phyloP scores from a whole-genome alignment of 2,329 filamentous ascomycete species.

The Penicillium paneum region DNA sequence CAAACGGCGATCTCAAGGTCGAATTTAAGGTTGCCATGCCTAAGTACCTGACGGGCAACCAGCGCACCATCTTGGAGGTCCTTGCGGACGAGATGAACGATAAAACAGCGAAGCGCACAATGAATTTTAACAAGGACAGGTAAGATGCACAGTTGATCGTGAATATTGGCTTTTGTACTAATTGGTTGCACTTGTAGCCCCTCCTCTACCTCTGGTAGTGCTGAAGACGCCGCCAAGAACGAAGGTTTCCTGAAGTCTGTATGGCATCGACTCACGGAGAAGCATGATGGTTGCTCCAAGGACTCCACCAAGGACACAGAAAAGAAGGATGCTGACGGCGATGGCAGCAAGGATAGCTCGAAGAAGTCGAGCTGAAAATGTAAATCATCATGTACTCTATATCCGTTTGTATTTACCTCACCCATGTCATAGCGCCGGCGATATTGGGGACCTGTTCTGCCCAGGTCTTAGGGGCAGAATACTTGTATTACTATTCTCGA shows the following conservation, averaged over 20 bases:
- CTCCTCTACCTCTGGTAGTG: conserved; percentile 19
- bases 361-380: conserved; percentile 39
- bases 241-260: conserved; percentile 91
- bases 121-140: conserved; percentile 68
- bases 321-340: conserved; percentile 17
- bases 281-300: conserved; percentile 30
- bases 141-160: conserved; percentile 36
- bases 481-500: conserved; percentile 23
- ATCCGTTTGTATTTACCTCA: conserved; percentile 31
- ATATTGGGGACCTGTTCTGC: conserved; percentile 28
- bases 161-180: background rate
- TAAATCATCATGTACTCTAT: conserved; percentile 27
- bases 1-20: conserved; percentile 78
- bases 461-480: conserved; percentile 13
- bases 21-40: conserved; percentile 96
- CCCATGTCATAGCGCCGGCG: conserved; percentile 40
- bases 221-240: conserved; percentile 61
- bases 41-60: conserved; percentile 86
- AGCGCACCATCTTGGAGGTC: conserved; percentile 91
- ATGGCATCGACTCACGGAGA: conserved; percentile 86
- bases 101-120: conserved; percentile 84
- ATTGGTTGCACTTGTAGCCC: conserved; percentile 14
- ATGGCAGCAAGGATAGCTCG: conserved; percentile 30
- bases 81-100: conserved; percentile 95
- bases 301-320: conserved; percentile 22